Evolutionary conservation across 1,284 basidiomycete species (phyloP).

Genomic region (Earliella scabrosa): DNA sequence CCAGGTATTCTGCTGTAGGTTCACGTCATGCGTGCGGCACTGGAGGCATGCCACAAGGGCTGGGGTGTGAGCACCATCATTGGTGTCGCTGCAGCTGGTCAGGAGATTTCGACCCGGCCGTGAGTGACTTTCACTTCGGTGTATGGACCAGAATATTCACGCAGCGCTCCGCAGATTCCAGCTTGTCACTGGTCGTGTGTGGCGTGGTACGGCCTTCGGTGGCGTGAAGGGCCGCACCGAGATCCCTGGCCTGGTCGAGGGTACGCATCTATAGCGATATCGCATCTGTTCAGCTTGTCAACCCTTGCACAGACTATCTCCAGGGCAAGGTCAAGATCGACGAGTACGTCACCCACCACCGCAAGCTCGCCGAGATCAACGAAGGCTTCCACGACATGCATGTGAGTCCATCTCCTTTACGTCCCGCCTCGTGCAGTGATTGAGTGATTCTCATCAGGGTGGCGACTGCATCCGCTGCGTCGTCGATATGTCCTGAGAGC

Average conservation of each 20-base stretch:
- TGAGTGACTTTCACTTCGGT: constrained; percentile 46
- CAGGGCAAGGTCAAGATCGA: constrained; percentile 81
- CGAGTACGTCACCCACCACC: constrained; percentile 87
- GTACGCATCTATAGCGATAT: constrained; percentile 37
- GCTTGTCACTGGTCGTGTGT: constrained; percentile 86
- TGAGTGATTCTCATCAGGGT: constrained; percentile 44
- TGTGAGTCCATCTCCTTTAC: constrained; percentile 53
- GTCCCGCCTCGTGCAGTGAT: neutral
- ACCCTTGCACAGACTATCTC: constrained; percentile 62
- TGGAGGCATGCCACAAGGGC: constrained; percentile 99
- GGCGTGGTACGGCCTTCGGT: constrained; percentile 97
- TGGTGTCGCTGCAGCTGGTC: constrained; percentile 94
- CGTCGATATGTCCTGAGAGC: constrained; percentile 63
- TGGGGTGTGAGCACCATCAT: constrained; percentile 98
- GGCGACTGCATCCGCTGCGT: constrained; percentile 95
- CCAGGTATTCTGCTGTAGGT: constrained; percentile 51
- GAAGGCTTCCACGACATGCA: constrained; percentile 96
- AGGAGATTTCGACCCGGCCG: constrained; percentile 97
- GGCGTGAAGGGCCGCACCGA: constrained; percentile 98
- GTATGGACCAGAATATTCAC: too few relatives aligned
- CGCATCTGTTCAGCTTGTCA: neutral
- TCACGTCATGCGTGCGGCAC: constrained; percentile 92
- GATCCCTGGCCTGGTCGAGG: constrained; percentile 87
- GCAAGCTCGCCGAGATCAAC: constrained; percentile 82
- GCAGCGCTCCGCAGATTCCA: constrained; percentile 63